Evolutionary conservation across 2,329 filamentous ascomycete species (phyloP).

Genomic region (Cordyceps tenuipes): DNA sequence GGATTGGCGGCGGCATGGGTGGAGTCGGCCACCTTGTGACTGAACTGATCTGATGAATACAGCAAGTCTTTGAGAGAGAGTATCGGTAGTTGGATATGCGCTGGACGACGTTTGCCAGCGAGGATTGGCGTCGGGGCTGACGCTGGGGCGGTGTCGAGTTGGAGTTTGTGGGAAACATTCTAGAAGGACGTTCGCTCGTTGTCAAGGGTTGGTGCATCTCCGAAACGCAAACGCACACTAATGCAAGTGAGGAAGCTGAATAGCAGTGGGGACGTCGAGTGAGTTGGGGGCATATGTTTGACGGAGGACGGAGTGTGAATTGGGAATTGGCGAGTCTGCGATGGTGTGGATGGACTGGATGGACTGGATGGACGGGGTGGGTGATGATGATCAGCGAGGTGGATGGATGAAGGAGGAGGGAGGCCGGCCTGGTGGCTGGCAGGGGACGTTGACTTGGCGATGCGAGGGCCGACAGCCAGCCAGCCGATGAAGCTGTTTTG

Average conservation of each 20-base stretch:
- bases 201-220: not conserved
- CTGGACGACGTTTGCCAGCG: not conserved
- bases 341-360: not conserved
- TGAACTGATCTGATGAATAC: too few relatives aligned
- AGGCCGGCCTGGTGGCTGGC: not conserved
- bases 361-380: not conserved
- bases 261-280: not conserved
- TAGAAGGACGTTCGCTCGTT: constrained; percentile 6
- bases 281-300: not conserved
- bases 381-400: not conserved
- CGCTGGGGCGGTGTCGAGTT: not conserved
- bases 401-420: not conserved
- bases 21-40: not conserved
- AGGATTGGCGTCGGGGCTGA: not conserved
- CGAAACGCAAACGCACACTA: not conserved
- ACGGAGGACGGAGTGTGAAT: too few relatives aligned
- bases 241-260: constrained; percentile 5
- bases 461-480: not conserved
- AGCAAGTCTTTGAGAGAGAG: not conserved
- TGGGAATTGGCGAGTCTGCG: not conserved
- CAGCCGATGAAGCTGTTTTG: not conserved
- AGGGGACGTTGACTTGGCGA: not conserved
- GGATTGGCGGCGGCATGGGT: not conserved
- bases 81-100: constrained; percentile 1
- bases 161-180: not conserved